Percentiles rank a stretch among this genome's conserved stretches.
Evolutionary conservation across 2,329 filamentous ascomycete genomes (phyloP).

Genomic region (Botrytis pseudocinerea): DNA sequence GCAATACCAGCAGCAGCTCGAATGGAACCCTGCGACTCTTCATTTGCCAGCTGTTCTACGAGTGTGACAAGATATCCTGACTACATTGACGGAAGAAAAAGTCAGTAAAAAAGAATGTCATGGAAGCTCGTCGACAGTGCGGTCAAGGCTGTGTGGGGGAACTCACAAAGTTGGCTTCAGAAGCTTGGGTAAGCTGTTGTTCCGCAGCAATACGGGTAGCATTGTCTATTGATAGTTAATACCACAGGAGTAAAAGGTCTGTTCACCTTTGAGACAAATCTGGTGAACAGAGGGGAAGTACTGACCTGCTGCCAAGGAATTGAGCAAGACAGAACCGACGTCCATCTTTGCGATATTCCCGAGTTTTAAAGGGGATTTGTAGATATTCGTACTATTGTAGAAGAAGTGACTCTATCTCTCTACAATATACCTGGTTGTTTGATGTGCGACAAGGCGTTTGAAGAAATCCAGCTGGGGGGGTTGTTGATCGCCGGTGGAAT

Average conservation of each 20-base stretch:
- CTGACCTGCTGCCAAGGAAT: slow-evolving; percentile 93
- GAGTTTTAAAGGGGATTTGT: neutral
- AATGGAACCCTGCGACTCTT: slow-evolving; percentile 77
- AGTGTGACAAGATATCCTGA: slow-evolving; percentile 90
- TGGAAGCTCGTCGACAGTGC: slow-evolving; percentile 30
- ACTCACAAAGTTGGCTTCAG: slow-evolving; percentile 91
- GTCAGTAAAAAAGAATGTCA: slow-evolving; percentile 23
- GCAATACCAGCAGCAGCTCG: slow-evolving; percentile 94
- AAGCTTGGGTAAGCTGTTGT: slow-evolving; percentile 88
- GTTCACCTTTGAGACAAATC: neutral
- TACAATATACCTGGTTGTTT: neutral
- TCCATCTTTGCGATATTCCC: slow-evolving; percentile 65
- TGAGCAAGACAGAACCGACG: slow-evolving; percentile 96
- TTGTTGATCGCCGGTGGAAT: slow-evolving; percentile 14
- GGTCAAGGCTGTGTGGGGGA: slow-evolving; percentile 37
- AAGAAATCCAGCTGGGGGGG: neutral
- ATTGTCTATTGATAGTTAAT: slow-evolving; percentile 66
- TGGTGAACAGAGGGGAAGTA: slow-evolving; percentile 26
- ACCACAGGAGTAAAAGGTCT: slow-evolving; percentile 7
- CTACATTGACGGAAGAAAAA: slow-evolving; percentile 49
- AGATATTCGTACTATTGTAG: neutral
- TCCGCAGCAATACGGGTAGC: slow-evolving; percentile 87
- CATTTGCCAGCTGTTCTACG: slow-evolving; percentile 91
- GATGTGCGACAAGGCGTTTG: slow-evolving; percentile 14
- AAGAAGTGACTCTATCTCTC: neutral